Base-by-base conservation (phyloP, 2,329 filamentous ascomycete species). In the Aspergillus tamarii region DNA sequence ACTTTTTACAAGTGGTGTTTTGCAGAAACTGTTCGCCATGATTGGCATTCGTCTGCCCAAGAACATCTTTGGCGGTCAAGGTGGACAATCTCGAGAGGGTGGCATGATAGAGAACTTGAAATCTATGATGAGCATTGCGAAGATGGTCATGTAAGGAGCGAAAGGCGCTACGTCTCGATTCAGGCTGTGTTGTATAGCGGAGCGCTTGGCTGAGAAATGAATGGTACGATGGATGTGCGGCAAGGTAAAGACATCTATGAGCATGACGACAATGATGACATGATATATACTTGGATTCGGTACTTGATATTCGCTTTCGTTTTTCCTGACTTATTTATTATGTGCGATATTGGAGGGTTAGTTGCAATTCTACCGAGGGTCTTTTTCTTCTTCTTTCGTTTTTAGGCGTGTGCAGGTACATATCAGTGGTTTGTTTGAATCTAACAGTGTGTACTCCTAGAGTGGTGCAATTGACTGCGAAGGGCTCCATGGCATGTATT, bases 31-130 rank as follows among this genome's bases (percentile, higher is more conserved):
- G 52, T 85, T 97, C 53, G 87, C 87, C 43, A 88, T 89, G 74
- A 91, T 97, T 77, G 94, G 94, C 26, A 83, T 98, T 65, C 85
- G 89, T 66, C 78, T 97, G 67, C 94, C 94, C 0, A 83, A 84
- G 6, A 79, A 83, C 14, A 74, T 93, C 64, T 74, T 79, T 66
- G 78, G 78, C 7, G 79, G 81, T 6, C 63, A 77, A 57, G 61
- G 71, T 70, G 75, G 74, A 6, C 73, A 76, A 36, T 71, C 70
- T 52, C 69, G 73, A 41, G 34, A 56, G 23, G 58, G 62, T 59
- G 69, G 66, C 23, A 53, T 78, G 46, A 69, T 69, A 23, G 73
- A 75, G 30, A 74, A 73, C 45, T 65, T 78, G 57, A 71, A 66
- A 48, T 70, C 73, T 21, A 62, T 78, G 54, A 68, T 78, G 68